Base-by-base conservation (phyloP, 1,284 basidiomycete genomes). In the Marasmius fiardii region DNA sequence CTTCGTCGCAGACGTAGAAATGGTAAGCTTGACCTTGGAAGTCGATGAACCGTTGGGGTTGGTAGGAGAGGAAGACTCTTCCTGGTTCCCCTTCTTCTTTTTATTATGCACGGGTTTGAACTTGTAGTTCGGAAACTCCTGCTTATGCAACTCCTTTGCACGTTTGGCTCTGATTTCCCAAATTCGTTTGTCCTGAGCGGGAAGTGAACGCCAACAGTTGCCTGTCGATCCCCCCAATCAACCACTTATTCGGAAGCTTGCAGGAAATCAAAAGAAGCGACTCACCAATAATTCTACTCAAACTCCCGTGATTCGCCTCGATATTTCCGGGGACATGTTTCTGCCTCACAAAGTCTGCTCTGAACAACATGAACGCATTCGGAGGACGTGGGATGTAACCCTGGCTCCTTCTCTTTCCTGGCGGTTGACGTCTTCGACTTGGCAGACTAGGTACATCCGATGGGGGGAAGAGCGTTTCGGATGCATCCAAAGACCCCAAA, bases 321-420 rank as follows among this genome's bases (percentile, higher is more conserved):
- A 95, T 89, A 7, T 84, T 83, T 0, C 89, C 85, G 0, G 92
- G 92, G 24, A 95, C 88, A 60, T 93, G 83, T 60, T 88, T 85
- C 62, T 86, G 84, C 31, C 86, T 75, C 18, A 94, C 90, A 58
- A 94, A 93, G 66, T 94, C 88, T 31, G 92, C 90, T 26, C 94
- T 83, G 76, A 94, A 96, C 60, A 96, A 82, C 82, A 96, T 95
- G 77, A 95, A 96, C 0, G 93, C 92, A 65, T 96, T 96, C 1
- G 92, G 87, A 0, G 94, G 93, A 1, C 94, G 82, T 10, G 93
- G 92, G 62, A 95, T 90, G 68, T 95, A 87, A 0, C 82, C 83
- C 43, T 83, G 78, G 11, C 82, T 83, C 54, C 77, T 77, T 41
- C 83, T 76, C 69, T 86, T 88, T 44, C 83, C 77, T 0, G 78